Evolutionary conservation across 352 stramenopile species (phyloP).

Genomic region (Phytophthora cajani): DNA sequence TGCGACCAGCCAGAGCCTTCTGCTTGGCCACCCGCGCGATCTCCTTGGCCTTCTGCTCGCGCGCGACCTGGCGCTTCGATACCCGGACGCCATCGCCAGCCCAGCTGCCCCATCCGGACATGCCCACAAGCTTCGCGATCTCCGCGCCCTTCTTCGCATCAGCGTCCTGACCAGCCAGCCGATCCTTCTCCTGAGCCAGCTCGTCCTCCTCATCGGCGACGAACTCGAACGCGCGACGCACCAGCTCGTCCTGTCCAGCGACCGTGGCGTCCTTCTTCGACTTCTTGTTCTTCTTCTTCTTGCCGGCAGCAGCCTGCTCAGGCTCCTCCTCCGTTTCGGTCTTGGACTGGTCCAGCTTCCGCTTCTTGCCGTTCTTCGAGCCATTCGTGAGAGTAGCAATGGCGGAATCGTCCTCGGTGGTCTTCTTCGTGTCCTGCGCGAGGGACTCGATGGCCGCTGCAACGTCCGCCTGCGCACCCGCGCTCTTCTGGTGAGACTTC

Average conservation of each 20-base stretch:
- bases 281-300: conserved; percentile 63
- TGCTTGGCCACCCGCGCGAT: conserved; percentile 74
- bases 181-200: conserved; percentile 94
- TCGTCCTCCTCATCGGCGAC: conserved; percentile 92
- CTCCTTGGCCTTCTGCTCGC: conserved; percentile 80
- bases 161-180: conserved; percentile 65
- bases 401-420: conserved; percentile 19
- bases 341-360: conserved; percentile 50
- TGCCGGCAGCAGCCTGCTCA: conserved; percentile 11
- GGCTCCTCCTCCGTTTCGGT: conserved; percentile 13
- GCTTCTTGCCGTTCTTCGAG: conserved; percentile 47
- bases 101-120: conserved; percentile 94
- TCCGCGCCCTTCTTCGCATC: conserved; percentile 80
- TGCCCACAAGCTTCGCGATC: conserved; percentile 80
- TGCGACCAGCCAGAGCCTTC: conserved; percentile 67
- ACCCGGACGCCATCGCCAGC: conserved; percentile 78
- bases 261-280: conserved; percentile 58
- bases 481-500: conserved; percentile 52
- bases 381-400: conserved; percentile 32
- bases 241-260: conserved; percentile 87
- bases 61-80: conserved; percentile 87
- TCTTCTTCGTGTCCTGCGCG: conserved; percentile 50
- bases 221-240: conserved; percentile 95
- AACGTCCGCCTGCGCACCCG: conserved; percentile 42
- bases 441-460: conserved; percentile 70